Evolutionary conservation across 2,329 filamentous ascomycete genomes (phyloP).

Genomic region (Lizonia empirigonia): DNA sequence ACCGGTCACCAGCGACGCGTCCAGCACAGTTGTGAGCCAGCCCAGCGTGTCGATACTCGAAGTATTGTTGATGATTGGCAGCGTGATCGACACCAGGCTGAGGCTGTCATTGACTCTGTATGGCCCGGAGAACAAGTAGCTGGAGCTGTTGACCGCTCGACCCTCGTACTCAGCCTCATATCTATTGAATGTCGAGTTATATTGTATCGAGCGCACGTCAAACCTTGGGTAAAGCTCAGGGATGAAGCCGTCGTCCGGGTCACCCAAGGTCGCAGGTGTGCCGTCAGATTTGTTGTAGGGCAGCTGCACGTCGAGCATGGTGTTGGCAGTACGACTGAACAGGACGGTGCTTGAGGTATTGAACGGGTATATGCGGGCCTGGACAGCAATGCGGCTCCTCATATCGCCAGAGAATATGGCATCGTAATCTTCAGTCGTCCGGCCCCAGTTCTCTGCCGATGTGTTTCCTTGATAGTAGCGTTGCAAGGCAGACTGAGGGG

Average conservation of each 20-base stretch:
- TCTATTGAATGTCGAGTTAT: constrained; percentile 41
- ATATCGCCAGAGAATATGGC: constrained; percentile 70
- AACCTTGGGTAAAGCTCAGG: constrained; percentile 77
- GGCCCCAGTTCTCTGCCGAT: constrained; percentile 62
- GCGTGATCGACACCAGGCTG: constrained; percentile 78
- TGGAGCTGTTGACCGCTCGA: constrained; percentile 51
- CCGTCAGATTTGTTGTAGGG: constrained; percentile 69
- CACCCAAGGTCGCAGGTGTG: constrained; percentile 63
- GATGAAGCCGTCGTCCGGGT: constrained; percentile 70
- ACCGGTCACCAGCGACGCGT: constrained; percentile 67
- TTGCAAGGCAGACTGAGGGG: constrained; percentile 59
- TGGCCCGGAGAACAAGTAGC: constrained; percentile 76
- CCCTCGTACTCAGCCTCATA: constrained; percentile 53
- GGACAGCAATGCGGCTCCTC: constrained; percentile 60
- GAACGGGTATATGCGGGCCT: constrained; percentile 74
- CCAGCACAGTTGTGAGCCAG: constrained; percentile 81
- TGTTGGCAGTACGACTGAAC: constrained; percentile 54
- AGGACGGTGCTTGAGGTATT: constrained; percentile 61
- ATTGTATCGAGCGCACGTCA: constrained; percentile 59
- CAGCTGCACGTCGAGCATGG: constrained; percentile 59
- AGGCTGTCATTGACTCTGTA: constrained; percentile 73
- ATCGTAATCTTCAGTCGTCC: constrained; percentile 67
- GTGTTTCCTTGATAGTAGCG: constrained; percentile 63
- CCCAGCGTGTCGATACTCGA: constrained; percentile 70
- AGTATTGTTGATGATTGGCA: constrained; percentile 75